These are phyloP conservation scores for Tricladium varicosporioides DNA, from an alignment of 2,329 filamentous ascomycete species.

Conservation along the genomic window DNA sequence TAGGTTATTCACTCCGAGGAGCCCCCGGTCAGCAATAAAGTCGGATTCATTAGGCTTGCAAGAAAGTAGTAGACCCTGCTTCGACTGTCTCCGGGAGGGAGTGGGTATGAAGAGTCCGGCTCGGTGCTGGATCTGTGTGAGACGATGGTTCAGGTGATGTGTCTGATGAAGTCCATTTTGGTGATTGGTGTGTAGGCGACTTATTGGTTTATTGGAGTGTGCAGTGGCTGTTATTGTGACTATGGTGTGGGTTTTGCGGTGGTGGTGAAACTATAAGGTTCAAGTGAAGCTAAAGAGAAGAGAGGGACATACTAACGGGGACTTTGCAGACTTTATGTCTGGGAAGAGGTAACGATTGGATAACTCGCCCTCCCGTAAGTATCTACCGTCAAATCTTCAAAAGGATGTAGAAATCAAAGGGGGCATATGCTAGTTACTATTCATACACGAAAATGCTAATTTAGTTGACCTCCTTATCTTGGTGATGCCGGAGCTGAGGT, in stretches of 20 bases:
- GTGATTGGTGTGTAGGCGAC: background rate
- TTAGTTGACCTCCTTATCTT: no score
- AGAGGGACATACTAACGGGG: no score
- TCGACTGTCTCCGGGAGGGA: constrained; percentile 13
- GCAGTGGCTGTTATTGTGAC: background rate
- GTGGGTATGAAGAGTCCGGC: constrained; percentile 1
- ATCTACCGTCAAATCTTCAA: no score
- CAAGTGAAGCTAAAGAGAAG: no score
- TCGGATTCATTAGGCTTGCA: constrained; percentile 22
- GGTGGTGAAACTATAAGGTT: no score
- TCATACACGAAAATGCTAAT: no score
- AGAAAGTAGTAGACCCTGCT: constrained; percentile 23
- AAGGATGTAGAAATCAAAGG: no score
- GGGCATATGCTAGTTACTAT: no score
- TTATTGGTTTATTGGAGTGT: background rate
- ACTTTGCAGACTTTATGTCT: no score
- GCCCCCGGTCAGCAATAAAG: constrained; percentile 15
- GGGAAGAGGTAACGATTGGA: no score
- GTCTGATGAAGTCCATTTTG: constrained; percentile 17
- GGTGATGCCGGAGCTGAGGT: no score
- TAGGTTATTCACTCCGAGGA: background rate
- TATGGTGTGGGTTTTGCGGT: background rate
- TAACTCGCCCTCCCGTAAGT: no score
- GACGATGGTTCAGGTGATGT: constrained; percentile 8
- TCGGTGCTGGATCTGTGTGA: constrained; percentile 2